Evolutionary conservation across 2,329 filamentous ascomycete genomes (phyloP).

Genomic region (Xenosphaeropsis pyriputrescens): DNA sequence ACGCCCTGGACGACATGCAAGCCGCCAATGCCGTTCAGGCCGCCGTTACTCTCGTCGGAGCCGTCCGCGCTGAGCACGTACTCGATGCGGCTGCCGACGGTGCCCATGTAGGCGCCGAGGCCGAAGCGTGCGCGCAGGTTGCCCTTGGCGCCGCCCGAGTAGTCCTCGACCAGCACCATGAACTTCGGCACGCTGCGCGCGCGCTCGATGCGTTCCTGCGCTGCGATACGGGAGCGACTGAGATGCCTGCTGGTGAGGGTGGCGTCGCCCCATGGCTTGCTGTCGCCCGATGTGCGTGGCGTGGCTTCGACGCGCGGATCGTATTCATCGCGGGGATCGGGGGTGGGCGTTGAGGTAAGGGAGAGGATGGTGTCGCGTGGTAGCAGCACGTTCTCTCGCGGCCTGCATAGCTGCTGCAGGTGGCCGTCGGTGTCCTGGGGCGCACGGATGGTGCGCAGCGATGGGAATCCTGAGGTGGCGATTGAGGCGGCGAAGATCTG

Average conservation of each 20-base stretch:
- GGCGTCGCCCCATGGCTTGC: not conserved
- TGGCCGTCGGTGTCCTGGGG: constrained; percentile 56
- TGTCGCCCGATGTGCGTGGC: not conserved
- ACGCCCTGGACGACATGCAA: constrained; percentile 30
- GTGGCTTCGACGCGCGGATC: not conserved
- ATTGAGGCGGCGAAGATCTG: constrained; percentile 51
- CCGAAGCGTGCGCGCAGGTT: constrained; percentile 32
- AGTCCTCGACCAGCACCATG: constrained; percentile 40
- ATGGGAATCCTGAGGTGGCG: constrained; percentile 43
- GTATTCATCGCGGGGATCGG: constrained; percentile 2
- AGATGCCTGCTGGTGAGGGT: constrained; percentile 21
- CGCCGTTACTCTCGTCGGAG: constrained; percentile 33
- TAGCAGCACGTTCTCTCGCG: constrained; percentile 1
- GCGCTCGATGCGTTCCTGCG: constrained; percentile 48
- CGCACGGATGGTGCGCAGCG: constrained; percentile 40
- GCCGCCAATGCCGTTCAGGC: constrained; percentile 36
- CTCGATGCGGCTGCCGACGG: constrained; percentile 37
- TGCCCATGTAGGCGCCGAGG: constrained; percentile 47
- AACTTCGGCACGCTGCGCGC: constrained; percentile 38
- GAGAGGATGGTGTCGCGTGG: not conserved
- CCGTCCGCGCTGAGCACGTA: constrained; percentile 44
- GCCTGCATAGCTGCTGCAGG: constrained; percentile 52
- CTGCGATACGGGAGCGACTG: constrained; percentile 40
- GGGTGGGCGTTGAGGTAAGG: not conserved
- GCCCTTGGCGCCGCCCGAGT: constrained; percentile 28